Evolutionary conservation across 352 stramenopile genomes (phyloP), one percentile per base, ranked within the genome.

Genomic region (Stramenopiles sp.): DNA sequence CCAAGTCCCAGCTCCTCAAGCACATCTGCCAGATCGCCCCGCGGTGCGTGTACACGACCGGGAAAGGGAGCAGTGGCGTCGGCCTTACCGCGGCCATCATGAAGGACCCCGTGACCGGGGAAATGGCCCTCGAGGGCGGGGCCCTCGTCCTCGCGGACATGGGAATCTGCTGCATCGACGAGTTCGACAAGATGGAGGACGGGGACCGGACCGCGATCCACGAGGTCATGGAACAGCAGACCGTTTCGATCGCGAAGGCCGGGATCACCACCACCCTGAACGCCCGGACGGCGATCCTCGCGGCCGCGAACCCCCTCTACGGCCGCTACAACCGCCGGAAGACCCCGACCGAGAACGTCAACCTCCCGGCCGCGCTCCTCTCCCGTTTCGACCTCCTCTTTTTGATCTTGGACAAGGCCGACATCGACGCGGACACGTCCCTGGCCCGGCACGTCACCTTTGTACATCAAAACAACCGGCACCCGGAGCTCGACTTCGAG

Each of bases 221-320:
- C 84, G 92, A 97, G 83, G 95, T 99, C 1, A 99, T 99, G 95
- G 96, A 99, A 83, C 94, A 99, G 79, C 95, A 99, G 79, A 99
- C 95, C 0, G 93, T 99, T 33, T 92, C 86, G 78, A 97, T 99
- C 77, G 94, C 95, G 34, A 99, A 99, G 79, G 96, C 95, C 6
- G 95, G 95, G 30, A 99, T 99, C 78, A 96, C 96, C 0, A 98
- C 95, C 2, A 98, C 94, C 4, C 83, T 99, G 0, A 95, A 96
- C 82, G 89, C 89, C 4, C 84, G 90, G 35, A 85, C 88, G 6
- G 85, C 89, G 3, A 84, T 96, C 1, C 79, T 96, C 1, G 89
- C 89, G 0, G 89, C 90, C 4, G 90, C 90, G 0, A 96, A 96
- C 79, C 90, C 90, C 12, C 77, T 96, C 0, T 94, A 92, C 76